A percentile compares a stretch with the other conserved stretches of the same genome.
phyloP scores from a whole-genome alignment of 1,284 basidiomycete genomes.

The Trametes sp. region DNA sequence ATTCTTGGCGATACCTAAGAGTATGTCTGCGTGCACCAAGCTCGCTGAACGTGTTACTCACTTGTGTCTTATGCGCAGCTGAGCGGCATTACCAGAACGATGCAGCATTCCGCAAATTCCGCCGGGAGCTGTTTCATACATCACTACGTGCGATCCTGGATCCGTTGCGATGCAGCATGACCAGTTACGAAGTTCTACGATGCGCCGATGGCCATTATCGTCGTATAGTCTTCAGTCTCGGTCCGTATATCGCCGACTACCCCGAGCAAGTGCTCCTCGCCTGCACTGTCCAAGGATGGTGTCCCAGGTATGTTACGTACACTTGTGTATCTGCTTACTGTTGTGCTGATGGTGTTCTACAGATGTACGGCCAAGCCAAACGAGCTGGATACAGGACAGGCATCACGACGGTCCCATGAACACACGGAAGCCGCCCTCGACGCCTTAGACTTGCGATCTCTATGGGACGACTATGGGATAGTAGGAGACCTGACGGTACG shows the following conservation, averaged over 20 bases:
- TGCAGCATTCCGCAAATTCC: neutral
- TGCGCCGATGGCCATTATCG: neutral
- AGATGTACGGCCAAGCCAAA: slow-evolving; percentile 19
- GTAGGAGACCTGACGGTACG: slow-evolving; percentile 29
- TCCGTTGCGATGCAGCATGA: neutral
- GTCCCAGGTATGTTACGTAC: neutral
- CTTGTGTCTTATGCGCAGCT: neutral
- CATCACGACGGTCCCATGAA: slow-evolving; percentile 12
- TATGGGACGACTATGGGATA: slow-evolving; percentile 33
- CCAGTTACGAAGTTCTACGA: neutral
- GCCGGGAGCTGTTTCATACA: neutral
- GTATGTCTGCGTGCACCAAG: neutral
- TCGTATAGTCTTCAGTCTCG: neutral
- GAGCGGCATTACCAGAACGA: neutral
- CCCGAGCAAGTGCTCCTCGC: neutral
- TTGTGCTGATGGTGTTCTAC: neutral
- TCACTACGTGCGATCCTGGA: neutral
- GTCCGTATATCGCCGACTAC: neutral
- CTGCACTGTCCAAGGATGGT: neutral
- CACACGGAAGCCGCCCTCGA: slow-evolving; percentile 19
- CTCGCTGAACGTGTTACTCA: neutral
- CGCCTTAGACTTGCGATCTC: slow-evolving; percentile 2
- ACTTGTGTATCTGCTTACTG: neutral
- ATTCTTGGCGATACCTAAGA: neutral
- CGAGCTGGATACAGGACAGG: slow-evolving; percentile 17